Evolutionary conservation across 2,329 filamentous ascomycete genomes (phyloP), one percentile per base, ranked within the genome.

Genomic region (Epichloe brachyelytri): DNA sequence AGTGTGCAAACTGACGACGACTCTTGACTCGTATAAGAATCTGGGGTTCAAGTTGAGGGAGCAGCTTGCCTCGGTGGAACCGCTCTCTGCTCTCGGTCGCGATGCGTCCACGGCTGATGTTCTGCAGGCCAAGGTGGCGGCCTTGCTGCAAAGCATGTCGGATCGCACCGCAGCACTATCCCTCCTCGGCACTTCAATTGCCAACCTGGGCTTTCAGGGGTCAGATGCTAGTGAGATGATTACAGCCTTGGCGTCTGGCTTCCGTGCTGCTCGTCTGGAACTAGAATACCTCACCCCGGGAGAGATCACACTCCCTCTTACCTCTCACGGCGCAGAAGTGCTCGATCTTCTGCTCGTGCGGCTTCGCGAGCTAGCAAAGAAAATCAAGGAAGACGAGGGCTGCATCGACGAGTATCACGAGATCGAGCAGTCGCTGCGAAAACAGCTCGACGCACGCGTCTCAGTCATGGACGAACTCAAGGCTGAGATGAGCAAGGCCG

Each of bases 221-320:
- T 54, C 57, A 6, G 73, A 78, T 53, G 70, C 73, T 0, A 51
- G 64, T n/a, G 72, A 74, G n/a, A 71, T 77, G 51, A 59, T 82
- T 7, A 54, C 66, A 1, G 68, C 72, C 0, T 69, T 83, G 12
- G 61, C 69, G 0, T 55, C 67, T 2, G 70, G 73, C 2, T 77
- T 83, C 64, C 75, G 79, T 19, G 63, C 73, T 2, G 79, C 79
- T 1, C 73, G 80, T 1, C 65, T 82, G 0, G 79, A 83, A 56
- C 72, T 83, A 2, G 80, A 83, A 61, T 82, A 82, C 58, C 69
- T 82, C 19, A 76, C 73, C 0, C 79, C 79, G 0, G 79, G 79
- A 5, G 79, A 83, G 59, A 66, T 75, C n/a, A 58, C 70, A 0
- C 68, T 80, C 0, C 76, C 78, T 0, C 65, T 80, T 0, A 71